Percentiles rank a stretch among this genome's conserved stretches.
These are phyloP conservation scores for Rhizomucor miehei DNA, from an alignment of 371 early-diverging fungal species.

Conservation along the genomic window DNA sequence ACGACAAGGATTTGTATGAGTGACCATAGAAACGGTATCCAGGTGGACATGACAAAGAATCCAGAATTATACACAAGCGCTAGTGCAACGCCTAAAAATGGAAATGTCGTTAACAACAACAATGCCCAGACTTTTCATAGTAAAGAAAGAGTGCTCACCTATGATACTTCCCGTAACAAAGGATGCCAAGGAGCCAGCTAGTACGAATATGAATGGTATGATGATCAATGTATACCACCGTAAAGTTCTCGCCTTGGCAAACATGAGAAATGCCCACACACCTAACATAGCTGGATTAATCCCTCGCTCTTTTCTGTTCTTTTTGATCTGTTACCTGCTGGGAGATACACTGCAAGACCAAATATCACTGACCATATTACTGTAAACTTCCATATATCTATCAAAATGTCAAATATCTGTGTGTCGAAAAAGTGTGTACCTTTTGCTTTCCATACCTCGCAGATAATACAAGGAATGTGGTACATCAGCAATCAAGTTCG, in stretches of 20 bases:
- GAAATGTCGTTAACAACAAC: neutral
- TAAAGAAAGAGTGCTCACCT: conserved; percentile 29
- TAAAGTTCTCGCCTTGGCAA: conserved; percentile 48
- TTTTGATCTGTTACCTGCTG: conserved; percentile 32
- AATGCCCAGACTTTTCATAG: neutral
- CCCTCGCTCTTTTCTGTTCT: neutral
- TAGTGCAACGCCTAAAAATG: conserved; percentile 49
- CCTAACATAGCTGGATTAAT: conserved; percentile 9
- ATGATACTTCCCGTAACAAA: conserved; percentile 59
- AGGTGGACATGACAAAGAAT: conserved; percentile 65
- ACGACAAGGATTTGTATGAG: conserved; percentile 62
- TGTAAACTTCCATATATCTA: conserved; percentile 51
- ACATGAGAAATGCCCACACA: conserved; percentile 41
- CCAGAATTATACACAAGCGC: conserved; percentile 63
- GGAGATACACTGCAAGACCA: conserved; percentile 36
- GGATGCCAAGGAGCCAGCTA: conserved; percentile 54
- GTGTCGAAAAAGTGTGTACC: neutral
- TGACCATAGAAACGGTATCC: conserved; percentile 72
- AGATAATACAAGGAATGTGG: conserved; percentile 46
- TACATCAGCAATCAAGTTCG: conserved; percentile 38
- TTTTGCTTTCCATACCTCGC: conserved; percentile 22
- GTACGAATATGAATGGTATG: conserved; percentile 49
- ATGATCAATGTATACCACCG: conserved; percentile 47
- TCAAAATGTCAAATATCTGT: neutral
- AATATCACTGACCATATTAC: conserved; percentile 47